Evolutionary conservation across 768 basidiomycete species (phyloP), one percentile per base, ranked within the genome.

Genomic region (Suillus placidus): DNA sequence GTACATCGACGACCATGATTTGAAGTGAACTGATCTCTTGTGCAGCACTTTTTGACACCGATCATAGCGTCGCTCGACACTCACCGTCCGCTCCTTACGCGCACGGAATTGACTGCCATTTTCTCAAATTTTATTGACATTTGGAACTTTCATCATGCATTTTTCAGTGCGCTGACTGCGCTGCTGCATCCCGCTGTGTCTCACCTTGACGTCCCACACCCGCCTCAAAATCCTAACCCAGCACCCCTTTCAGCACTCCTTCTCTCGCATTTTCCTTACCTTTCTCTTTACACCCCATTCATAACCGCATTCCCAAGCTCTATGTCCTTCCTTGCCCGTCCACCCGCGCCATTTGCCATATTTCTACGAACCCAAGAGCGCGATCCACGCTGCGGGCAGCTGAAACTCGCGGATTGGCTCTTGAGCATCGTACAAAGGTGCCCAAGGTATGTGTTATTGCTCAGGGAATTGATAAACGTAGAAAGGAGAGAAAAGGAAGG

Each of bases 111-210:
- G 64, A 91, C 88, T 1, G 83, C 87, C 14, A 81, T 94, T 42
- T 95, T 95, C 76, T 91, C 90, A 67, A 94, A 94, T 75, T 94
- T 95, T 68, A 89, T 94, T 72, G 93, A 95, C 76, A 94, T 95
- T 40, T 94, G 91, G 93, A 94, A 93, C 71, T 82, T 93, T 51
- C 92, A 94, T 77, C 90, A 85, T 61, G 85, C 90, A 2, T 90
- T 94, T 77, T 87, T 88, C 65, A 79, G 84, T 7, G 84, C 88
- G 2, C 81, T 94, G 35, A 81, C 85, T 9, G 75, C 78, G 49
- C 79, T 85, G 40, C 71, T 71, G 65, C 77, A 65, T 70, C 75
- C 61, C 56, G 10, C 30, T 12, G 16, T 20, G 18, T 6, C 16
- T 18, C 73, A 12, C 66, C 67, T 34, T 16, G 58, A 60, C 43